These are phyloP conservation scores for Sanghuangporus weigelae DNA, from an alignment of 1,284 basidiomycete species.

Conservation along the genomic window DNA sequence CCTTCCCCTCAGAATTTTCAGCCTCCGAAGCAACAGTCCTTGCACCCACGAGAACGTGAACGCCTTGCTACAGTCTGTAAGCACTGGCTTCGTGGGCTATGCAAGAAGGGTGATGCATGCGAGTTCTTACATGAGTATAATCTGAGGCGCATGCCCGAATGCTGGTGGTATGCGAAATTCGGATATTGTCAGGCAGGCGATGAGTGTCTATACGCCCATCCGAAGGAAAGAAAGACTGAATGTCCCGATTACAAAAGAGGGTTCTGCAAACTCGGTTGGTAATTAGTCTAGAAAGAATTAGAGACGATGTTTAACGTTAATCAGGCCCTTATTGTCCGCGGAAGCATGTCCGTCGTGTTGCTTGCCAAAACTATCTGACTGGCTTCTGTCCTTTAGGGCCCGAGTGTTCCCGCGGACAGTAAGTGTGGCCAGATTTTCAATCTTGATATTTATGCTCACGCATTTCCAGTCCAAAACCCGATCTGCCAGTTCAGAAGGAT, in stretches of 20 bases:
- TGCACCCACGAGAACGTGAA: constrained; percentile 80
- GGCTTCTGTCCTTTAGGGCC: constrained; percentile 96
- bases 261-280: constrained; percentile 86
- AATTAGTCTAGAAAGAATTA: not conserved
- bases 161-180: constrained; percentile 98
- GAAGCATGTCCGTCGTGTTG: constrained; percentile 88
- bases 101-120: constrained; percentile 97
- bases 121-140: constrained; percentile 99
- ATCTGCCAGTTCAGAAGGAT: constrained; percentile 62
- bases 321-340: constrained; percentile 85
- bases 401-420: constrained; percentile 91
- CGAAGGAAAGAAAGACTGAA: constrained; percentile 89
- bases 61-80: constrained; percentile 95
- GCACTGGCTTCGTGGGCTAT: constrained; percentile 97
- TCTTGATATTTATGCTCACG: constrained; percentile 5
- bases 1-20: constrained; percentile 87
- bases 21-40: constrained; percentile 74
- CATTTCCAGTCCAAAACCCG: constrained; percentile 63
- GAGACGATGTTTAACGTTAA: not conserved
- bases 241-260: constrained; percentile 96
- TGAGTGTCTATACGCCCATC: constrained; percentile 97
- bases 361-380: constrained; percentile 88
- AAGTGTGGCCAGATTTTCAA: constrained; percentile 32
- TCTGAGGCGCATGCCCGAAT: constrained; percentile 97
- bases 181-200: constrained; percentile 98